These are phyloP conservation scores for Insectozyma bohioensis DNA, from an alignment of 1,139 yeast species.

Conservation along the genomic window DNA sequence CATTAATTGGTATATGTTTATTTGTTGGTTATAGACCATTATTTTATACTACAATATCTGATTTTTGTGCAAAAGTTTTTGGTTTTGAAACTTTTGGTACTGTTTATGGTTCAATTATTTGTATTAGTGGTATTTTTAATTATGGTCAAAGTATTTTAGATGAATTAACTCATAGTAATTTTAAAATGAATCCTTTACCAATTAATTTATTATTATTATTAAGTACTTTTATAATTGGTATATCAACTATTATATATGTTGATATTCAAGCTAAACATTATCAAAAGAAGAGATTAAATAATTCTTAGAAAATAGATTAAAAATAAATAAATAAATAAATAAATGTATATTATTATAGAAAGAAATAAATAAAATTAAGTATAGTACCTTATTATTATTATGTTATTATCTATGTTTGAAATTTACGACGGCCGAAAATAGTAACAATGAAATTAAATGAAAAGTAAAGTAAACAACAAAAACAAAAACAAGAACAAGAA, in stretches of 20 bases:
- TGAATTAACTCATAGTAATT: constrained; percentile 36
- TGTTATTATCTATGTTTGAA: too few relatives aligned
- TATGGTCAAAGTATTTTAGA: constrained; percentile 40
- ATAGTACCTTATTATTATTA: too few relatives aligned
- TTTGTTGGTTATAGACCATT: constrained; percentile 47
- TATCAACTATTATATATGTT: constrained; percentile 30
- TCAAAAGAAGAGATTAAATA: constrained; percentile 14
- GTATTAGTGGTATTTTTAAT: constrained; percentile 42
- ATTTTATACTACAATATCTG: constrained; percentile 45
- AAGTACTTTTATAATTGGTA: constrained; percentile 32
- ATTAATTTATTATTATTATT: constrained; percentile 31
- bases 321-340: background rate
- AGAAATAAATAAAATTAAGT: too few relatives aligned
- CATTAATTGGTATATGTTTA: constrained; percentile 34
- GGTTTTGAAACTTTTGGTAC: constrained; percentile 52
- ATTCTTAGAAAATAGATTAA: too few relatives aligned
- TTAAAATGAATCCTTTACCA: constrained; percentile 45
- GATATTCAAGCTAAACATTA: constrained; percentile 27
- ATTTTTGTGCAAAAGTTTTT: constrained; percentile 48
- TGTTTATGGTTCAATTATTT: constrained; percentile 45
- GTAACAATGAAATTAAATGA: too few relatives aligned
- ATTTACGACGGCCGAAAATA: too few relatives aligned
- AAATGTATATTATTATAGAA: too few relatives aligned
- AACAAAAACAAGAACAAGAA: too few relatives aligned
- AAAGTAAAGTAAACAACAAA: too few relatives aligned